Conservation (phyloP, 805 yeast species). For the Cyberlindnera lachancei region DNA sequence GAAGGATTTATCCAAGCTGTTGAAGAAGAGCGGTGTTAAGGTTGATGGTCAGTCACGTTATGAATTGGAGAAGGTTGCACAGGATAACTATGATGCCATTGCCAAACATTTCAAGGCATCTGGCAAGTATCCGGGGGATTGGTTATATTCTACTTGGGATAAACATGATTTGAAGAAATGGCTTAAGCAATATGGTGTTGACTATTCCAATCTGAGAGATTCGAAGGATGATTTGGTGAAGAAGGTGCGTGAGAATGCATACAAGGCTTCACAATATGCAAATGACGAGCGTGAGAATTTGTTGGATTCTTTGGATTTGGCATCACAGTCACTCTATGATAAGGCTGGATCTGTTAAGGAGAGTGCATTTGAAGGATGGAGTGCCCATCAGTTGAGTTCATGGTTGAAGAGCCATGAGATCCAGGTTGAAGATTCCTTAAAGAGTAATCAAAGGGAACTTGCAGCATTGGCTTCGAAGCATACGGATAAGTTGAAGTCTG, state of each 20-base stretch:
- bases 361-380: slow-evolving; percentile 43
- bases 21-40: slow-evolving; percentile 27
- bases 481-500: slow-evolving; percentile 29
- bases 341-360: slow-evolving; percentile 33
- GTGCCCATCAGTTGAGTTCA: slow-evolving; percentile 43
- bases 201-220: slow-evolving; percentile 28
- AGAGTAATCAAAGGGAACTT: slow-evolving; percentile 29
- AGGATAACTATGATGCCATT: slow-evolving; percentile 33
- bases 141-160: slow-evolving; percentile 50
- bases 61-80: slow-evolving; percentile 34
- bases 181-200: slow-evolving; percentile 38
- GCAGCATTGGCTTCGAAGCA: slow-evolving; percentile 28
- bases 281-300: slow-evolving; percentile 31
- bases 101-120: slow-evolving; percentile 29
- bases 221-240: slow-evolving; percentile 39
- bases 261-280: slow-evolving; percentile 32
- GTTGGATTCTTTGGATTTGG: slow-evolving; percentile 33
- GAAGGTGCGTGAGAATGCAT: slow-evolving; percentile 38
- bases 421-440: slow-evolving; percentile 27
- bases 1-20: slow-evolving; percentile 26
- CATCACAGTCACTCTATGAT: slow-evolving; percentile 30
- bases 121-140: slow-evolving; percentile 42
- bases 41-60: slow-evolving; percentile 26
- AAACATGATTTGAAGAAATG: slow-evolving; percentile 39
- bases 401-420: slow-evolving; percentile 45